Evolutionary conservation across 192 early-diverging fungal species (phyloP).

Genomic region (Chytriomyces sp.): DNA sequence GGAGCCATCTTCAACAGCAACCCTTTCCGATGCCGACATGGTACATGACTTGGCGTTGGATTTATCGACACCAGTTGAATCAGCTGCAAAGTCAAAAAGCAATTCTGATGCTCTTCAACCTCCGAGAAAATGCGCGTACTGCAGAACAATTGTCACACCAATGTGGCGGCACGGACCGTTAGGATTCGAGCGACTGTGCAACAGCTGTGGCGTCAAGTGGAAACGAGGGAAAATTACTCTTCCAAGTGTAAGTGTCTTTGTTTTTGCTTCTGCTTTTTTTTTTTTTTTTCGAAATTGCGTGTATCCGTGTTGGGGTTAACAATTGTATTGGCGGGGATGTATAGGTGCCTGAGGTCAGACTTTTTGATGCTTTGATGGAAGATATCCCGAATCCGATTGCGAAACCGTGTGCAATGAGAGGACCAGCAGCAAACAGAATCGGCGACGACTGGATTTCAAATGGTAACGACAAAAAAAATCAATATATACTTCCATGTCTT

Average conservation of each 20-base stretch:
- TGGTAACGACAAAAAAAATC: background rate
- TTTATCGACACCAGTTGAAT: no score
- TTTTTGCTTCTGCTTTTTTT: no score
- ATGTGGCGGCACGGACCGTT: conserved; percentile 53
- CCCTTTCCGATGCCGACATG: no score
- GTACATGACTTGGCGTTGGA: no score
- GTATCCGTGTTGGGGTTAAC: background rate
- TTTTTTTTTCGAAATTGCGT: background rate
- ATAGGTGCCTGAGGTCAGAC: background rate
- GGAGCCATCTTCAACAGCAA: no score
- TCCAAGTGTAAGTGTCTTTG: background rate
- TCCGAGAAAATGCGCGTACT: conserved; percentile 36
- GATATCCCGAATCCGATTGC: background rate
- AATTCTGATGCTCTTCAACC: no score
- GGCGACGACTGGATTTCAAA: no score
- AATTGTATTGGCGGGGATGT: background rate
- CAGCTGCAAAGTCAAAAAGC: no score
- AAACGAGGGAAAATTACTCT: conserved; percentile 38
- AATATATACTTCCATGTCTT: background rate
- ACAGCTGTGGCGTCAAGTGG: conserved; percentile 54
- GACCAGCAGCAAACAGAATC: no score
- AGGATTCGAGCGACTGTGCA: conserved; percentile 43
- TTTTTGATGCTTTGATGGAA: background rate
- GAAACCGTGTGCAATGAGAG: no score
- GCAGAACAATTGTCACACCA: conserved; percentile 37